Evolutionary conservation across 2,329 filamentous ascomycete genomes (phyloP).

Genomic region (Pyrenophora graminea): DNA sequence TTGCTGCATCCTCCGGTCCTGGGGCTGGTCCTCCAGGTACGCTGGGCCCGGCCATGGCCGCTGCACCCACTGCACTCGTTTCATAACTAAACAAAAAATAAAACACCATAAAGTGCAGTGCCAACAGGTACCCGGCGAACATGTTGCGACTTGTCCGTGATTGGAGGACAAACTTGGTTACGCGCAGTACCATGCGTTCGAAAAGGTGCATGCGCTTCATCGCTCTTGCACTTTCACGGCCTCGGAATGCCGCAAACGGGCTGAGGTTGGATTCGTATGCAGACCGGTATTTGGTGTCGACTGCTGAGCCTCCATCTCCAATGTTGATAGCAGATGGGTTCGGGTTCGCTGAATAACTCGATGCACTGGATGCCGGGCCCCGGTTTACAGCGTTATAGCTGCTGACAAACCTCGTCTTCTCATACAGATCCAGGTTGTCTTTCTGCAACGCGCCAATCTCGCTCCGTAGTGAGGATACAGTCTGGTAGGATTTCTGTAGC

Average conservation of each 20-base stretch:
- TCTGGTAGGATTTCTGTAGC: slow-evolving; percentile 79
- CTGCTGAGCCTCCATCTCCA: slow-evolving; percentile 14
- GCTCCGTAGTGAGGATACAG: slow-evolving; percentile 82
- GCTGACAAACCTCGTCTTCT: slow-evolving; percentile 95
- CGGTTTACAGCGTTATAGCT: slow-evolving; percentile 86
- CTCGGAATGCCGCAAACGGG: slow-evolving; percentile 92
- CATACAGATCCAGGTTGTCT: slow-evolving; percentile 93
- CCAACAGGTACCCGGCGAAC: slow-evolving; percentile 90
- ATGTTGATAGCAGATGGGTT: slow-evolving; percentile 76
- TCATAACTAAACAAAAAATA: slow-evolving; percentile 84
- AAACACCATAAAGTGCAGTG: slow-evolving; percentile 85
- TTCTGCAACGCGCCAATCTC: slow-evolving; percentile 92
- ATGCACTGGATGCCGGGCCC: slow-evolving; percentile 61
- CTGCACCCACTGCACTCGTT: slow-evolving; percentile 42
- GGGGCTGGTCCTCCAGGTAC: slow-evolving; percentile 23
- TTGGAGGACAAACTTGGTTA: slow-evolving; percentile 87
- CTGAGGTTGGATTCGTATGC: slow-evolving; percentile 96
- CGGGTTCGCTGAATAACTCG: slow-evolving; percentile 66
- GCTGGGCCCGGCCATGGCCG: slow-evolving; percentile 36
- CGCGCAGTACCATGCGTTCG: slow-evolving; percentile 85
- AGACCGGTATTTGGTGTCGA: slow-evolving; percentile 78
- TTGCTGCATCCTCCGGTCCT: slow-evolving; percentile 25
- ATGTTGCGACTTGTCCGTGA: slow-evolving; percentile 89
- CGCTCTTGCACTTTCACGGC: slow-evolving; percentile 87
- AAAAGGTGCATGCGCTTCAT: slow-evolving; percentile 92